Conservation (phyloP, 129 eudicot species). For the Saposhnikovia divaricata region DNA sequence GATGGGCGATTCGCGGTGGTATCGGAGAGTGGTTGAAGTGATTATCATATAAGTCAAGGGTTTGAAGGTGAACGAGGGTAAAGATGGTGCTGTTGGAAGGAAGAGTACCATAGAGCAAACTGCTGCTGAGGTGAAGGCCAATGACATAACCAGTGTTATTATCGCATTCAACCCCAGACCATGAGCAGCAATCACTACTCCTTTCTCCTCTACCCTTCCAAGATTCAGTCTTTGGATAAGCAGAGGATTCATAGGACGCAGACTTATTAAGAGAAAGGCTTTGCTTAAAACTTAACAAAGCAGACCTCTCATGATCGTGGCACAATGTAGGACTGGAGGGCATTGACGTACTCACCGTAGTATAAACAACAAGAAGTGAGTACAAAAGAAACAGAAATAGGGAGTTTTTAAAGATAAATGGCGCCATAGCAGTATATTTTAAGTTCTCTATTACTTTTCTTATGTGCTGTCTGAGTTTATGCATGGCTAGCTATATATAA, state of each 20-base stretch:
- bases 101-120: slow-evolving; percentile 14
- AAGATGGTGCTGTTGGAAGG: slow-evolving; percentile 12
- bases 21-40: slow-evolving; percentile 11
- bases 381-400: not conserved
- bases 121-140: slow-evolving; percentile 18
- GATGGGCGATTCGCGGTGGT: not conserved
- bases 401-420: not conserved
- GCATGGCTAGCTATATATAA: too few relatives aligned
- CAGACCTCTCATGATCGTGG: slow-evolving; percentile 9
- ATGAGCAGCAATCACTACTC: slow-evolving; percentile 10
- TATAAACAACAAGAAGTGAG: not conserved
- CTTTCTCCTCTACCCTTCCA: slow-evolving; percentile 1
- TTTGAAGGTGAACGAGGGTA: slow-evolving; percentile 12
- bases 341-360: too few relatives aligned
- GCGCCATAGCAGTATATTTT: not conserved
- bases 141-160: slow-evolving; percentile 9
- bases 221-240: slow-evolving; percentile 8
- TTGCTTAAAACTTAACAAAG: too few relatives aligned
- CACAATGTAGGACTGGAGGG: not conserved
- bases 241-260: not conserved
- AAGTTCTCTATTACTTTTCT: too few relatives aligned
- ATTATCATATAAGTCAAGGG: slow-evolving; percentile 11
- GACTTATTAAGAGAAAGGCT: too few relatives aligned
- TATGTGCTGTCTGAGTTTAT: too few relatives aligned
- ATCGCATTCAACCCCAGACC: slow-evolving; percentile 17